Base-by-base conservation (phyloP, 306 rosid genomes). In the Cucurbita argyrosperma region DNA sequence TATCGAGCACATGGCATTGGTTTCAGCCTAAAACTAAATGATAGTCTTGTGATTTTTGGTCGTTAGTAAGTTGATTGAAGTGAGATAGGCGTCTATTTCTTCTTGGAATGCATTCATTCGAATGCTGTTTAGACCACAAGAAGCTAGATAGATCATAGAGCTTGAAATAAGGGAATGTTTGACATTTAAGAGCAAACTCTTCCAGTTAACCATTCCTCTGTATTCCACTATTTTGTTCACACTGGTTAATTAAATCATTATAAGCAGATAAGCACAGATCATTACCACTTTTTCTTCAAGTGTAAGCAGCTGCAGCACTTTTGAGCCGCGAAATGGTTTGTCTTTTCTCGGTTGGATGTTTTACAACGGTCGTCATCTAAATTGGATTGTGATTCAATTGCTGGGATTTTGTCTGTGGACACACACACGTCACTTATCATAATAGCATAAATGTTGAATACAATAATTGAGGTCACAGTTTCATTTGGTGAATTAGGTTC, bases 1-100 rank as follows among this genome's bases (percentile, higher is more conserved):
- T 46, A 83, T 95, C 51, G 96, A 85, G 83, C 99, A 95, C 89
- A 95, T 95, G 95, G 88, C 97, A 12, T 72, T 95, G 85, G 92
- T 91, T 74, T 96, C 86, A 71, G 89, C 96, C 5, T 77, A 30
- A 35, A 69, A 78, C 78, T 90, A 81, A 82, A 37, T 10, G 11
- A 5, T 19, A 38, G 5, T 4, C n/a, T 54, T 40, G n/a, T 54
- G 38, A 6, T 37, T 64, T 64, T 64, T 64, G 69, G 23, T 62
- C 69, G 46, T 13, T 14, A 61, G 67, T 14, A 61, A 61, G 67
- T 62, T 62, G 69, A 26, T 46, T 21, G 6, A 64, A 64, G 16
- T 43, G 54, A 66, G 72, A 19, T 66, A 66, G 37, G 38, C 2
- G 39, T 66, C 38, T 23, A 14, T 70, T 70, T 37, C 35, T 70